Percentiles rank a stretch among this genome's conserved stretches.
Conservation (phyloP, 495 filamentous ascomycete species). For the Penicillium odoratum region DNA sequence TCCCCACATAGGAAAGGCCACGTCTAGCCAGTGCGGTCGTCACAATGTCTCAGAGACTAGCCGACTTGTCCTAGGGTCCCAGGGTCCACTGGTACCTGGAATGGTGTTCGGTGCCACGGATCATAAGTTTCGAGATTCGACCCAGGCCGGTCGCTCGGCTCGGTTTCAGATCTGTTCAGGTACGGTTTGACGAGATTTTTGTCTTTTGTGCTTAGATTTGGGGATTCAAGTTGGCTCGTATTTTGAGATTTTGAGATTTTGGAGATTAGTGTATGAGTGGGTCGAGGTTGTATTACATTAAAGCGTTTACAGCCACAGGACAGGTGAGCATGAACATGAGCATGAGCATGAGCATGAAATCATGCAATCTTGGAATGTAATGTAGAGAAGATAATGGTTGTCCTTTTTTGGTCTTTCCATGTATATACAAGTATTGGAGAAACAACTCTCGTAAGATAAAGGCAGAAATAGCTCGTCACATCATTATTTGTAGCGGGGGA, state of each 20-base stretch:
- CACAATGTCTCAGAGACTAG: conserved; percentile 3
- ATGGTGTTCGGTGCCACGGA: conserved; percentile 6
- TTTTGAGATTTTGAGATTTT: background rate
- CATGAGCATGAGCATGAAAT: background rate
- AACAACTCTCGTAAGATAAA: background rate
- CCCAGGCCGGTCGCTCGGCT: conserved; percentile 9
- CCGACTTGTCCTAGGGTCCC: conserved; percentile 6
- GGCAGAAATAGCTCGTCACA: conserved; percentile 9
- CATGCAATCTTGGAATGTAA: background rate
- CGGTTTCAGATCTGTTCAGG: conserved; percentile 16
- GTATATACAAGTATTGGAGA: conserved; percentile 3
- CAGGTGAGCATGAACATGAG: too few species aligned
- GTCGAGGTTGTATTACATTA: too few species aligned
- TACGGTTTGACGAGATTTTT: background rate
- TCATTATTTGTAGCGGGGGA: conserved; percentile 10
- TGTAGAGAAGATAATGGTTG: background rate
- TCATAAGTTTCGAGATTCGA: conserved; percentile 7
- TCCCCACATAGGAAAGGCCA: background rate
- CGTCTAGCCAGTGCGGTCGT: background rate
- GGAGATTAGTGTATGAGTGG: too few species aligned
- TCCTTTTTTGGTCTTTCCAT: background rate
- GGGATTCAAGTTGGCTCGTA: background rate
- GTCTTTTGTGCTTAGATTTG: background rate
- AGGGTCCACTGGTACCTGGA: conserved; percentile 15
- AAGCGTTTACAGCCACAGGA: too few species aligned